Evolutionary conservation across 129 eudicot species (phyloP), one percentile per base, ranked within the genome.

Genomic region (Tagetes patula): DNA sequence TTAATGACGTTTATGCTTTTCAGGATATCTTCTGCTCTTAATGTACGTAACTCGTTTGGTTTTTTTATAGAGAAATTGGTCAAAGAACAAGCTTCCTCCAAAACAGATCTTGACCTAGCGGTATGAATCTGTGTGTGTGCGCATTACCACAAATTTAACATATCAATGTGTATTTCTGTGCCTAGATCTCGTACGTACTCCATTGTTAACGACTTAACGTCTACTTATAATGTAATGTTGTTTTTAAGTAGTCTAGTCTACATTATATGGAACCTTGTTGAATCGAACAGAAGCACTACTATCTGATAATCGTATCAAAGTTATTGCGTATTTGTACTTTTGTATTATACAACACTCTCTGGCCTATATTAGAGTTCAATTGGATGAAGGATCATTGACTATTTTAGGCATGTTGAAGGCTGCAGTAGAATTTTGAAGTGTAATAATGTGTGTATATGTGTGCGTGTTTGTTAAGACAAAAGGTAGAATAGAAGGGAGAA

Each of bases 31-130:
- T 53, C 10, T 30, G 41, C 58, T 30, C 41, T 67, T 62, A 3
- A 1, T 52, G 7, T 34, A 27, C 0, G 56, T 58, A 63, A 39
- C 13, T 81, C 8, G 47, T 62, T 74, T 74, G 36, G n/a, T 41
- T 34, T 41, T 3, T 3, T n/a, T 84, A 36, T 87, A 95, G 99
- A 95, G 82, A 91, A 95, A 88, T 74, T 95, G 89, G 99, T 87
- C 12, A 88, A 84, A 67, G 99, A 95, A 80, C 97, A 90, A 79
- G 99, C 96, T 71, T 90, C 88, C 3, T 85, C 89, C 38, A 90
- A 83, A 88, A 86, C 96, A 65, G 99, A 95, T 77, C 97, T 95
- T 5, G 91, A 91, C 34, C 62, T 86, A 75, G 99, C 97, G 91
- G 99, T 95, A 88, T 55, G 75, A 34, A 27, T 66, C 1, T 65